Conservation (phyloP, 2,329 filamentous ascomycete genomes). For the Amesomyces nigricolor region DNA sequence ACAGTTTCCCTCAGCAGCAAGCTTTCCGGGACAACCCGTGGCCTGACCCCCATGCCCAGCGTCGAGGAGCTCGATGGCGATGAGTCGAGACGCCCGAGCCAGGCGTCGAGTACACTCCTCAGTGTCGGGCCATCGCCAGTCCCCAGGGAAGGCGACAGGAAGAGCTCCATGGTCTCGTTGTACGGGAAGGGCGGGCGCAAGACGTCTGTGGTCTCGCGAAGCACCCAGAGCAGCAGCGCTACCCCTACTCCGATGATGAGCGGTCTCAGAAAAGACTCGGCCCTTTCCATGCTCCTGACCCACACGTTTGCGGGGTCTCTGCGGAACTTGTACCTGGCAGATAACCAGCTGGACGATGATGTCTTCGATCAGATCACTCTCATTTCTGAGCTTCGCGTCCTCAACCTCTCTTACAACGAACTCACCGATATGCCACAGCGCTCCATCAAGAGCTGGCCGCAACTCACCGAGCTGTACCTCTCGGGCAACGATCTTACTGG, state of each 20-base stretch:
- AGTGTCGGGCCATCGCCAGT: conserved; percentile 71
- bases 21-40: conserved; percentile 30
- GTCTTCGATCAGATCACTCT: conserved; percentile 87
- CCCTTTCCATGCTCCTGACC: conserved; percentile 64
- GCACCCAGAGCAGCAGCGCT: conserved; percentile 38
- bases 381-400: conserved; percentile 73
- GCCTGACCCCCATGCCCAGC: conserved; percentile 58
- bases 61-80: conserved; percentile 67
- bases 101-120: conserved; percentile 69
- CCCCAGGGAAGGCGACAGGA: conserved; percentile 56
- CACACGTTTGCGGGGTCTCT: conserved; percentile 87
- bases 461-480: conserved; percentile 85
- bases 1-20: conserved; percentile 37
- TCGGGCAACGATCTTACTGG: conserved; percentile 93
- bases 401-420: conserved; percentile 94
- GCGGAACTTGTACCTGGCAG: conserved; percentile 78
- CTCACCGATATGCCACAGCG: conserved; percentile 87
- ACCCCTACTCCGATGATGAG: conserved; percentile 41
- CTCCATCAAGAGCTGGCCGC: conserved; percentile 82
- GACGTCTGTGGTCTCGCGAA: conserved; percentile 72
- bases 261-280: conserved; percentile 76
- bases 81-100: conserved; percentile 68
- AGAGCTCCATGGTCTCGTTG: conserved; percentile 78
- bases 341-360: conserved; percentile 91
- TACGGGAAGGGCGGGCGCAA: conserved; percentile 77